These are phyloP conservation scores for Xerocomus spinulosus DNA, from an alignment of 768 basidiomycete genomes.

Conservation along the genomic window DNA sequence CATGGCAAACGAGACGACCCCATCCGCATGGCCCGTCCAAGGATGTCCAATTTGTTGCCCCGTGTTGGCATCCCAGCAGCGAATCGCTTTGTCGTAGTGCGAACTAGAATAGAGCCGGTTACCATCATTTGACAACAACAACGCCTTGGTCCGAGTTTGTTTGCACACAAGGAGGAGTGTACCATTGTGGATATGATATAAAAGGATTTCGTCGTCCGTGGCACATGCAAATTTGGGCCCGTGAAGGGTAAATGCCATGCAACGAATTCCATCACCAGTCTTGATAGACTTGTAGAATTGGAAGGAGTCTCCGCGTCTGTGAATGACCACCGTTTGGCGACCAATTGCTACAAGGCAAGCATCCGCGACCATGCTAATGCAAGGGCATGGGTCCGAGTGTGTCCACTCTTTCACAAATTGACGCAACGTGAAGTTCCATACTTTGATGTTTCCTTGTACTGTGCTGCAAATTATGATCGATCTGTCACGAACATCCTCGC, in stretches of 20 bases:
- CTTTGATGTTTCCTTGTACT: neutral
- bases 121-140: conserved; percentile 8
- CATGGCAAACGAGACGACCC: neutral
- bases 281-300: too few species aligned
- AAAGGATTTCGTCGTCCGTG: neutral
- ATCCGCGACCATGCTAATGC: neutral
- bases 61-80: neutral
- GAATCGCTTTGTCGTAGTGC: neutral
- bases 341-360: neutral
- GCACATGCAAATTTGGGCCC: conserved; percentile 2
- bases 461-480: neutral
- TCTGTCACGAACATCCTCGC: neutral
- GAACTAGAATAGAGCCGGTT: conserved; percentile 1
- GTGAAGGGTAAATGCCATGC: conserved; percentile 3
- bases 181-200: neutral
- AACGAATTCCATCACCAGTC: neutral
- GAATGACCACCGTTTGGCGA: neutral
- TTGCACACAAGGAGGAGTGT: neutral
- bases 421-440: conserved; percentile 2
- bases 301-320: too few species aligned
- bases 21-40: conserved; percentile 13
- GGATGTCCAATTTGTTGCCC: neutral
- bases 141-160: neutral
- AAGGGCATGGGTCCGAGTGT: neutral
- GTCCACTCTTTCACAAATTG: neutral